Evolutionary conservation across 192 early-diverging fungal species (phyloP), one percentile per base, ranked within the genome.

Genomic region (Podila minutissima): DNA sequence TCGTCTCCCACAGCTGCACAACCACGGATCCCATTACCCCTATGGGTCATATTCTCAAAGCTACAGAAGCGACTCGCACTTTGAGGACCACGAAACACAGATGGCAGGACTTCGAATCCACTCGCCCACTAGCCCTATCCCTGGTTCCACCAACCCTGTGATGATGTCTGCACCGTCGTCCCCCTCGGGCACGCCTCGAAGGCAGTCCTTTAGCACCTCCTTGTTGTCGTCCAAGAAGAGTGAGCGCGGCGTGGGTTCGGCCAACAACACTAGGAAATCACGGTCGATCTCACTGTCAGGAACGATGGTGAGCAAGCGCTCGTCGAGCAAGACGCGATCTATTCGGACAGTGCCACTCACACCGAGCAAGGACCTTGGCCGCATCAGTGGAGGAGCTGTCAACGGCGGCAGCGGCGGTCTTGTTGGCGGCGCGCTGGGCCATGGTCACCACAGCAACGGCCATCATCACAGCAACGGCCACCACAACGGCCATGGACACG

Each of bases 391-490:
- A 55, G 53, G 53, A 20, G 53, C 53, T 24, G 53, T n/a, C 24
- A 55, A 55, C 64, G 58, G 57, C 74, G 62, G 3, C 64, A 62
- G 13, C 37, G 62, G 68, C 26, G 49, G 62, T 12, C 33, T 70
- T 8, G 74, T 67, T 7, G 74, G 74, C 15, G 41, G 41, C 13
- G 41, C 41, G 38, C 38, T 41, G 41, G 15, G 15, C 15, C 41
- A 46, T 46, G 41, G 41, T 17, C 41, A 26, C 64, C 62, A 22
- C 67, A 13, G 64, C 32, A 10, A 75, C 53, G 4, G 69, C 74
- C 6, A 75, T 67, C 12, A 75, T 67, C 13, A 55, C 19, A 75
- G 53, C 11, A 67, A 75, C 10, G 57, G 57, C 20, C 17, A n/a
- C 17, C 59, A 59, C 17, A 74, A 62, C 49, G 38, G 33, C 38